A percentile compares a stretch with the other conserved stretches of the same genome.
These are phyloP conservation scores for Fusarium denticulatum DNA, from an alignment of 2,329 filamentous ascomycete species.

Conservation along the genomic window DNA sequence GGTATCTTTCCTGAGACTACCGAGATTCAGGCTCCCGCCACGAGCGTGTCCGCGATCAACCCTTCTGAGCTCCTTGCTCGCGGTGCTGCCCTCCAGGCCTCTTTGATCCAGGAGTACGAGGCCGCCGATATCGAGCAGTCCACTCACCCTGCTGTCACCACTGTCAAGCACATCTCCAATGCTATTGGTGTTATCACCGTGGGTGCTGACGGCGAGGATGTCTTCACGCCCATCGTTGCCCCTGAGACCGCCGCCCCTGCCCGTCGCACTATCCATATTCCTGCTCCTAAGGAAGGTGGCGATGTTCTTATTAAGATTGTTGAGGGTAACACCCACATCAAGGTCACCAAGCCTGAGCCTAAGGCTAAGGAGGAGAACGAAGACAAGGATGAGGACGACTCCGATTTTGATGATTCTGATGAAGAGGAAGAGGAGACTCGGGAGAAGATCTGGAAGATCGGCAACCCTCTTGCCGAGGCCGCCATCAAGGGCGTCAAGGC, in stretches of 20 bases:
- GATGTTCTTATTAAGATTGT: slow-evolving; percentile 89
- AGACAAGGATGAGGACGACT: slow-evolving; percentile 72
- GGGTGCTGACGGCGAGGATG: slow-evolving; percentile 66
- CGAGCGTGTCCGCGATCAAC: slow-evolving; percentile 82
- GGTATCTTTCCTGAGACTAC: slow-evolving; percentile 85
- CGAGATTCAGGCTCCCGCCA: slow-evolving; percentile 83
- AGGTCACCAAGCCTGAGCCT: slow-evolving; percentile 87
- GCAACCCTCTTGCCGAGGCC: slow-evolving; percentile 83
- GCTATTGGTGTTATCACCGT: slow-evolving; percentile 86
- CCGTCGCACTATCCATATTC: slow-evolving; percentile 82
- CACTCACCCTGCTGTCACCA: slow-evolving; percentile 93
- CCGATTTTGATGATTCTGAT: slow-evolving; percentile 66
- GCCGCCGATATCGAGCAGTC: slow-evolving; percentile 93
- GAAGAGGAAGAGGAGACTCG: slow-evolving; percentile 88
- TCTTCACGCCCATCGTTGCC: slow-evolving; percentile 83
- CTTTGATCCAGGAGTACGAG: slow-evolving; percentile 93
- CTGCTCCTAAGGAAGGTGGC: slow-evolving; percentile 80
- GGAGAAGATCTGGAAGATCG: slow-evolving; percentile 93
- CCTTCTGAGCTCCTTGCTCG: slow-evolving; percentile 89
- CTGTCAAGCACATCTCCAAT: slow-evolving; percentile 87
- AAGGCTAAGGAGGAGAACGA: slow-evolving; percentile 74
- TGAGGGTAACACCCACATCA: slow-evolving; percentile 91
- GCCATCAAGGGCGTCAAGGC: slow-evolving; percentile 87
- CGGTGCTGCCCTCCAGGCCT: slow-evolving; percentile 95
- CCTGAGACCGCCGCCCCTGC: slow-evolving; percentile 91